Percentiles rank a stretch among this genome's conserved stretches.
phyloP scores from a whole-genome alignment of 1,284 basidiomycete genomes.

The Agroathelia rolfsii region DNA sequence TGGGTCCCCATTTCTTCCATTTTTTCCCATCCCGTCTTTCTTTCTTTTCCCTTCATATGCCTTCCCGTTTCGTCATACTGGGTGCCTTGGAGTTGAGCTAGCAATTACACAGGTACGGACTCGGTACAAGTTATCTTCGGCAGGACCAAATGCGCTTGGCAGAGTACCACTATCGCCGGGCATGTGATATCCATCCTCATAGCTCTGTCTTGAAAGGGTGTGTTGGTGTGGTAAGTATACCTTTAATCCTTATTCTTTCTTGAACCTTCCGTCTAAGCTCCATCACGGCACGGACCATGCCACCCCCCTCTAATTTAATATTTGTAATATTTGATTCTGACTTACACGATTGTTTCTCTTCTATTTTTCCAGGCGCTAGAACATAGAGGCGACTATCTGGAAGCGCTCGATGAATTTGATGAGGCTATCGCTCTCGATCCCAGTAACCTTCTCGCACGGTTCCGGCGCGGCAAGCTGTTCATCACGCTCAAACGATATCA shows the following conservation, averaged over 20 bases:
- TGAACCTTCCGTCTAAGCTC: conserved; percentile 1
- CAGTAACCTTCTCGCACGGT: conserved; percentile 82
- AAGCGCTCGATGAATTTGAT: conserved; percentile 71
- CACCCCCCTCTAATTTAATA: no score
- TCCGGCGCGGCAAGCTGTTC: conserved; percentile 82
- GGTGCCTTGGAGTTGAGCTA: conserved; percentile 22
- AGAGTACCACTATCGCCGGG: conserved; percentile 90
- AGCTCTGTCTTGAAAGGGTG: conserved; percentile 87
- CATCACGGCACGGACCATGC: conserved; percentile 6
- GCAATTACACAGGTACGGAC: conserved; percentile 70
- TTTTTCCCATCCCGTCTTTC: no score
- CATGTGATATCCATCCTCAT: conserved; percentile 80
- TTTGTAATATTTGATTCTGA: no score
- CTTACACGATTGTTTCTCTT: no score
- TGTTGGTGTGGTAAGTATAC: conserved; percentile 83
- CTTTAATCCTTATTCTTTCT: conserved; percentile 5
- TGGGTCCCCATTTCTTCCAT: conserved; percentile 30
- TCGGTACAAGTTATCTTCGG: conserved; percentile 87
- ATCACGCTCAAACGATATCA: conserved; percentile 73
- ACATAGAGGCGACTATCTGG: conserved; percentile 61
- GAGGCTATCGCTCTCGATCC: conserved; percentile 67
- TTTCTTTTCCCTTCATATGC: no score
- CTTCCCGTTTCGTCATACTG: conserved; percentile 10
- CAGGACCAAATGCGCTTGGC: conserved; percentile 85
- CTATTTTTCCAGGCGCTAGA: conserved; percentile 62